Base-by-base conservation (phyloP, 2,329 filamentous ascomycete genomes). In the Cercospora zeina region DNA sequence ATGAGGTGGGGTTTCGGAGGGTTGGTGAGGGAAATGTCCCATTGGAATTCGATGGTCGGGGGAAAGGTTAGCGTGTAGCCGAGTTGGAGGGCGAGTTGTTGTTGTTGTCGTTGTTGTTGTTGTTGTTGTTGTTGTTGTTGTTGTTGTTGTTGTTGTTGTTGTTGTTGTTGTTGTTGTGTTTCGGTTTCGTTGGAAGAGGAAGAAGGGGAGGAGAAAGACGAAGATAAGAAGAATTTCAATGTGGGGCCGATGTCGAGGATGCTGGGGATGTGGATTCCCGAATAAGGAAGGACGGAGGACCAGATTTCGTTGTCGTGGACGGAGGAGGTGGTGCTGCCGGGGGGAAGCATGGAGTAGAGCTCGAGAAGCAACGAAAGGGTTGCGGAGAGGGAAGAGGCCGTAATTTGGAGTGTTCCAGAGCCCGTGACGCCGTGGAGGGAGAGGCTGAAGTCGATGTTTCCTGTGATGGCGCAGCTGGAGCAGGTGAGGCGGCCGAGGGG, bases 231-330 rank as follows among this genome's bases (percentile, higher is more conserved):
- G 13, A 58, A 54, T 21, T 63, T 63, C 9, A 63, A 34, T n/a
- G 61, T 63, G 2, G 61, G 61, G 3, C 61, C 61, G 16, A 63
- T 50, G 33, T 63, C 61, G 11, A 59, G 21, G 21, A 63, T 51
- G 14, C 55, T 39, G 34, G 59, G 59, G 50, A 63, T 63, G 33
- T 63, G 56, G 24, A 63, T 59, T 27, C 61, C 61, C 10, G 50
- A n/a, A 2, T 39, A n/a, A 24, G 56, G 56, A 4, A 57, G 51
- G 7, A 59, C 51, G 9, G 27, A 56, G 33, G 50, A 56, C 61
- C 61, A 63, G 6, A 63, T 56, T 27, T 59, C 61, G 8, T 55
- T n/a, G 4, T 63, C 56, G 4, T 56, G 19, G 7, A 47, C 37
- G 4, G 24, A 33, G 31, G 49, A 51, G 6, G 19, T 39, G 8